Base-by-base conservation (phyloP, 129 eudicot genomes). In the Flaveria bidentis region DNA sequence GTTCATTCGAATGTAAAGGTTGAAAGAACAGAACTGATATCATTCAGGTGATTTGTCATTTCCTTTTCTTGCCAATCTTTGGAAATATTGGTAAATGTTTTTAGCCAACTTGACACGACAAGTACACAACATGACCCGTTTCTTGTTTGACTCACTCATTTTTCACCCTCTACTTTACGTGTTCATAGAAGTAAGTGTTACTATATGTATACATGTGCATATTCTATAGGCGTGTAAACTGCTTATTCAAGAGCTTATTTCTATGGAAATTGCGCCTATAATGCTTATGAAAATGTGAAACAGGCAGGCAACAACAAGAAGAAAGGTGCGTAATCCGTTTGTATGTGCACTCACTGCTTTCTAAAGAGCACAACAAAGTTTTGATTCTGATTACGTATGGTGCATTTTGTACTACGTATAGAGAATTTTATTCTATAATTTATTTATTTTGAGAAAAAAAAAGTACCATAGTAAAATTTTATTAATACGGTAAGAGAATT, bases 261-360 rank as follows among this genome's bases (percentile, higher is more conserved):
- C 99, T 1, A 94, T 94, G 99, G 99, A 96, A 16, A 94, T 94
- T 78, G 97, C 97, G 22, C 97, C 97, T n/a, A 84, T 97, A 81
- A 94, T 94, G 99, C 88, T 91, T 42, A 94, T 94, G 0, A 91
- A 91, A 84, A 91, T 66, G 78, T 95, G 4, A 90, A 93, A 69
- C 73, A 74, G 68, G 74, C 87, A 16, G 84, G 84, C 84, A 87
- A 82, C 68, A 83, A 76, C 68, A 88, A 88, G 84, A 91, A 85
- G 84, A 85, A 78, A 72, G 92, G 90, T 10, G 86, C 78, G 58
- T 88, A 22, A 62, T 60, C 12, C n/a, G 52, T 2, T 47, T 47
- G 15, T 47, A 47, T 47, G n/a, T 3, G 15, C 13, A 10, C 52
- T 47, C 13, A 9, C 4, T 2, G 52, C 52, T 47, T 11, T 14